Conservation (phyloP, 169 alveolate species). For the Plasmodium falciparum region DNA sequence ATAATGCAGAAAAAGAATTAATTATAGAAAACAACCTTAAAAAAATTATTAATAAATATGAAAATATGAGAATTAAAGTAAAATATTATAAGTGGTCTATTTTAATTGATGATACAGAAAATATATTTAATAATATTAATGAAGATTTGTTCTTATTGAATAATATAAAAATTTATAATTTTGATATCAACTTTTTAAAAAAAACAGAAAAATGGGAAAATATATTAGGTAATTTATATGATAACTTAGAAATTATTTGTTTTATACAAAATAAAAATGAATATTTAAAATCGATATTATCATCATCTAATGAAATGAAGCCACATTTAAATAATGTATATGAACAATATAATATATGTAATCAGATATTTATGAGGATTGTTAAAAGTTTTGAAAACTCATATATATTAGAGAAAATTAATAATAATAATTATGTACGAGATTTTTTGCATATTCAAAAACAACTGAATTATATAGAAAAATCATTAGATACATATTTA, state of each 20-base stretch:
- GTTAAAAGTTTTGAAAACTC: slow-evolving; percentile 58
- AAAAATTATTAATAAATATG: slow-evolving; percentile 64
- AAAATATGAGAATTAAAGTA: slow-evolving; percentile 54
- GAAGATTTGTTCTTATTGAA: slow-evolving; percentile 72
- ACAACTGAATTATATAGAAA: slow-evolving; percentile 92
- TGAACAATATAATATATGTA: slow-evolving; percentile 86
- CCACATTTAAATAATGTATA: slow-evolving; percentile 81
- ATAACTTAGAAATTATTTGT: slow-evolving; percentile 92
- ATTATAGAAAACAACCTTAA: slow-evolving; percentile 66
- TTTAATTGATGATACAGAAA: slow-evolving; percentile 36
- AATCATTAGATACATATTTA: slow-evolving; percentile 93
- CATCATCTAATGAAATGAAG: slow-evolving; percentile 79
- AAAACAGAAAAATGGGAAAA: slow-evolving; percentile 93
- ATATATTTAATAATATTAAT: slow-evolving; percentile 53
- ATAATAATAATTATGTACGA: slow-evolving; percentile 87
- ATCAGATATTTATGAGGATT: slow-evolving; percentile 84
- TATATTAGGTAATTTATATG: slow-evolving; percentile 90
- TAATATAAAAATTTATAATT: slow-evolving; percentile 74
- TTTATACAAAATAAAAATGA: slow-evolving; percentile 91
- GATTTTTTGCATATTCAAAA: slow-evolving; percentile 82
- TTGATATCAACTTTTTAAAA: slow-evolving; percentile 75
- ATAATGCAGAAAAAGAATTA: slow-evolving; percentile 72
- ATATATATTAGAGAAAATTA: slow-evolving; percentile 82
- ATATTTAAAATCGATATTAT: slow-evolving; percentile 91
- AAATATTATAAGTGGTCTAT: slow-evolving; percentile 36